Conservation (phyloP, 805 yeast species). For the Saturnispora bothae region DNA sequence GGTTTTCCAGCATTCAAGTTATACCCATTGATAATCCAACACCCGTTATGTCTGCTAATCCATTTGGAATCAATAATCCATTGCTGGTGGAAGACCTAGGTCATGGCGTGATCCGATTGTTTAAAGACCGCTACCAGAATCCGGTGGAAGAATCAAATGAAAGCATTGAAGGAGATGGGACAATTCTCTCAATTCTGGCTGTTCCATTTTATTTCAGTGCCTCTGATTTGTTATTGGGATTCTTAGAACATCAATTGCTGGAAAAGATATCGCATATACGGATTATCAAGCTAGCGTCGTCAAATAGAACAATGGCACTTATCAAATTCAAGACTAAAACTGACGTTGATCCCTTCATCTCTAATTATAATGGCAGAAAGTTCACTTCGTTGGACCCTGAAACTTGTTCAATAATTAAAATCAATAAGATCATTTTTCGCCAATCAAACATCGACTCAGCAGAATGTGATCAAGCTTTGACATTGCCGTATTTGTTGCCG, state of each 20-base stretch:
- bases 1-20: constrained; percentile 28
- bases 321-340: constrained; percentile 55
- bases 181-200: no score
- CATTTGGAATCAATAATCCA: no score
- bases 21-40: constrained; percentile 19
- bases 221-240: constrained; percentile 64
- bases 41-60: background rate
- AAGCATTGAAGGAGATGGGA: no score
- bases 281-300: constrained; percentile 52
- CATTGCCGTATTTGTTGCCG: constrained; percentile 56
- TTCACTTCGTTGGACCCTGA: constrained; percentile 89
- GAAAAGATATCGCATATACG: constrained; percentile 59
- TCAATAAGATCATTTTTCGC: constrained; percentile 47
- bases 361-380: constrained; percentile 55
- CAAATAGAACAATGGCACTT: constrained; percentile 65
- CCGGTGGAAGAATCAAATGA: background rate
- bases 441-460: constrained; percentile 11
- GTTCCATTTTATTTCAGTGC: constrained; percentile 83
- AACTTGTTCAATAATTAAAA: constrained; percentile 62
- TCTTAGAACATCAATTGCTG: constrained; percentile 54
- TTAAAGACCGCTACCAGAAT: constrained; percentile 34
- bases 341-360: constrained; percentile 54
- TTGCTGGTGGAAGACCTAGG: constrained; percentile 58
- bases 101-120: constrained; percentile 62
- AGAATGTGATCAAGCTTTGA: constrained; percentile 12